Percentiles rank a stretch among this genome's conserved stretches.
These are phyloP conservation scores for Quaeritorhiza haematococci DNA, from an alignment of 371 early-diverging fungal species.

Conservation along the genomic window DNA sequence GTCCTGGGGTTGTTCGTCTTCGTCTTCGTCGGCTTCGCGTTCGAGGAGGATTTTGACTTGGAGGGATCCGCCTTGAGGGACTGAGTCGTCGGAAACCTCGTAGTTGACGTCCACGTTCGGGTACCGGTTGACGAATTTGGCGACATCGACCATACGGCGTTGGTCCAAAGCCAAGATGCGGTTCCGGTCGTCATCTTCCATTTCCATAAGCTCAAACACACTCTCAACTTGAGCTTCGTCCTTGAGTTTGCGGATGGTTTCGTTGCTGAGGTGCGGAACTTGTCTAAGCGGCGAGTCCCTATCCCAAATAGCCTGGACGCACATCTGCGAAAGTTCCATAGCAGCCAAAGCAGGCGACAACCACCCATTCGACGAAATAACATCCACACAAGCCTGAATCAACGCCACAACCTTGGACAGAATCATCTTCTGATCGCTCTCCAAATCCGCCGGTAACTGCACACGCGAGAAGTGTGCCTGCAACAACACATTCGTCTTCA, in stretches of 20 bases:
- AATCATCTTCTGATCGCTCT: constrained; percentile 76
- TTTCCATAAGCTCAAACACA: constrained; percentile 90
- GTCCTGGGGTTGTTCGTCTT: constrained; percentile 29
- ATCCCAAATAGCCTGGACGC: constrained; percentile 95
- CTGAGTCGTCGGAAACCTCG: constrained; percentile 60
- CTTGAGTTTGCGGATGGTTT: constrained; percentile 65
- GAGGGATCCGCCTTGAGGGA: constrained; percentile 41
- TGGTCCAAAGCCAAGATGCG: constrained; percentile 52
- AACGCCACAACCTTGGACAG: constrained; percentile 71
- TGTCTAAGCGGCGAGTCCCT: constrained; percentile 86
- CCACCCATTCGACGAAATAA: constrained; percentile 89
- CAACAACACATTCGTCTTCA: constrained; percentile 84
- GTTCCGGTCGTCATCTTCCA: constrained; percentile 84
- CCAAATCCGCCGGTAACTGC: constrained; percentile 84
- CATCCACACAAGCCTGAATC: constrained; percentile 92
- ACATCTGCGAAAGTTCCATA: constrained; percentile 96
- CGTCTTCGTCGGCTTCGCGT: constrained; percentile 66
- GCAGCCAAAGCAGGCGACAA: constrained; percentile 81
- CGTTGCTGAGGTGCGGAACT: constrained; percentile 75
- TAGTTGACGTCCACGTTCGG: constrained; percentile 84
- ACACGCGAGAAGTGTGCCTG: constrained; percentile 93
- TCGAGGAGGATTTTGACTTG: constrained; percentile 65
- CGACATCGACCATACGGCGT: constrained; percentile 67
- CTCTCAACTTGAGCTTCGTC: constrained; percentile 59
- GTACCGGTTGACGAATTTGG: constrained; percentile 85